Percentiles rank a stretch among this genome's conserved stretches.
Evolutionary conservation across 2,329 filamentous ascomycete genomes (phyloP).

Genomic region (Ophiostoma novo-ulmi): DNA sequence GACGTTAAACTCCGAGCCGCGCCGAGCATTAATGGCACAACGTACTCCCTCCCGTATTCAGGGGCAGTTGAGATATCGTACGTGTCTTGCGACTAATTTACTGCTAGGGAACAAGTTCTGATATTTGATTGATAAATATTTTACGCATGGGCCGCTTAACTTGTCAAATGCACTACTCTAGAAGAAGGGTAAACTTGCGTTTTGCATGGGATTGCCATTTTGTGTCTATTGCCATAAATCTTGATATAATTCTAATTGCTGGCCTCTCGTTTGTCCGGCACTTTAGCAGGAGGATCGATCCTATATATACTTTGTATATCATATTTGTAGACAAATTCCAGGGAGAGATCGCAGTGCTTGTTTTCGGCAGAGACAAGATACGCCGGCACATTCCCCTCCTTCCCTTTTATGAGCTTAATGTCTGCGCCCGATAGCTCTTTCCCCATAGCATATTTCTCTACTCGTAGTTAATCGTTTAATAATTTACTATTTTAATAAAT

Average conservation of each 20-base stretch:
- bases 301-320: not conserved
- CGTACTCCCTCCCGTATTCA: not conserved
- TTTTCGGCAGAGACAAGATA: slow-evolving; percentile 12
- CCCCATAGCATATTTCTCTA: not conserved
- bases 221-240: not conserved
- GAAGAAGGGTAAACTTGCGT: not conserved
- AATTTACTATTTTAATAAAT: not conserved
- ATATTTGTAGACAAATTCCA: not conserved
- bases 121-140: not conserved
- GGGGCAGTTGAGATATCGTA: not conserved
- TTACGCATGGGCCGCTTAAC: not conserved
- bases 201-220: not conserved
- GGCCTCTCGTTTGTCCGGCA: not conserved
- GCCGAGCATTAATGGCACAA: not conserved
- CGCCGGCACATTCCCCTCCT: not conserved
- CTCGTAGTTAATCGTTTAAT: not conserved
- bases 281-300: not conserved
- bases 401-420: not conserved
- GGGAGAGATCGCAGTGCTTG: not conserved
- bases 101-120: not conserved
- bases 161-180: not conserved
- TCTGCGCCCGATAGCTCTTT: not conserved
- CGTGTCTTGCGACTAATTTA: no score
- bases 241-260: not conserved
- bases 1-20: slow-evolving; percentile 2